A percentile compares a stretch with the other conserved stretches of the same genome.
phyloP scores from a whole-genome alignment of 441 rosid species.

The Cnidoscolus chayamansa region DNA sequence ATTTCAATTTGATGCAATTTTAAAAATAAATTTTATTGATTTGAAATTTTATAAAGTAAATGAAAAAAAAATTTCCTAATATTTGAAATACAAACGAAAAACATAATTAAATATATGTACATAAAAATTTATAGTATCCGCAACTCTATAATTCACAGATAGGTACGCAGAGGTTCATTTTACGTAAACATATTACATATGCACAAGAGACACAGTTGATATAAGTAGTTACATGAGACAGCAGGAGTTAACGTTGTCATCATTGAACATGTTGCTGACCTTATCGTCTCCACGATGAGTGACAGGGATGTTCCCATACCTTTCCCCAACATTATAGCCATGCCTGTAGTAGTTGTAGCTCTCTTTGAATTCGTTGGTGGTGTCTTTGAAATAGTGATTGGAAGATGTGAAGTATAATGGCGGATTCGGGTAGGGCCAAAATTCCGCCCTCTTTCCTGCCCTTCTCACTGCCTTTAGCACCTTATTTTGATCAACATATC shows the following conservation, averaged over 20 bases:
- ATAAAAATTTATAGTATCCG: too few relatives aligned
- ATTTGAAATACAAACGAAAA: too few relatives aligned
- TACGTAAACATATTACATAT: too few relatives aligned
- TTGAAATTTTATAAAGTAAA: too few relatives aligned
- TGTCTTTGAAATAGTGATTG: conserved; percentile 68
- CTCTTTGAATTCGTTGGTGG: conserved; percentile 74
- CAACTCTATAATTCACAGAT: too few relatives aligned
- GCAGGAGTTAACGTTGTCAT: conserved; percentile 89
- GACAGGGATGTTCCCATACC: conserved; percentile 66
- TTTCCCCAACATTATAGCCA: conserved; percentile 73
- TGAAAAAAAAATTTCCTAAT: too few relatives aligned
- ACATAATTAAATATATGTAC: too few relatives aligned
- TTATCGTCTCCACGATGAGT: conserved; percentile 80
- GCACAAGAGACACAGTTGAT: too few relatives aligned
- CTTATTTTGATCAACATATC: conserved; percentile 86
- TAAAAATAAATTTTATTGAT: too few relatives aligned
- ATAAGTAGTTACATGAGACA: conserved; percentile 53
- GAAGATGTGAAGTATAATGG: conserved; percentile 83
- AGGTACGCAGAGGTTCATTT: too few relatives aligned
- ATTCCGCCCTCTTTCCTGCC: conserved; percentile 86
- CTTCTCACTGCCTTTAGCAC: conserved; percentile 81
- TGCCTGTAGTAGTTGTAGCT: conserved; percentile 83
- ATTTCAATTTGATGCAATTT: too few relatives aligned
- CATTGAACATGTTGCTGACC: conserved; percentile 92
- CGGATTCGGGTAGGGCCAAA: conserved; percentile 86